phyloP scores from a whole-genome alignment of 139 green algal genomes.

The Chlamydomonas incerta region DNA sequence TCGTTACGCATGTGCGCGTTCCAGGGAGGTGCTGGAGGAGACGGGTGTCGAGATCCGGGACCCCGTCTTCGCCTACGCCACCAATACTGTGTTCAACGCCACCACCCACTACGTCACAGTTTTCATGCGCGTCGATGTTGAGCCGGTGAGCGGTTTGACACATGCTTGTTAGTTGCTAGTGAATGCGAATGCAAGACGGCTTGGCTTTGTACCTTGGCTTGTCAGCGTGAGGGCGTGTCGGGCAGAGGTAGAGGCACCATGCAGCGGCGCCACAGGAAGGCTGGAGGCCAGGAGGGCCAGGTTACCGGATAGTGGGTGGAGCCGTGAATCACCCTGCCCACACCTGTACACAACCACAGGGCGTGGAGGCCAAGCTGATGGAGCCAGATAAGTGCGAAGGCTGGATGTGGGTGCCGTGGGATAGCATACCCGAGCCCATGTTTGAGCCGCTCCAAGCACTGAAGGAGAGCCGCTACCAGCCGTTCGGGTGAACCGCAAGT shows the following conservation, averaged over 20 bases:
- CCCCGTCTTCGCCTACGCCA: constrained; percentile 41
- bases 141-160: constrained; percentile 16
- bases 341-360: neutral
- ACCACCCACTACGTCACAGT: constrained; percentile 69
- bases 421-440: constrained; percentile 27
- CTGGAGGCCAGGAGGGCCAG: no score
- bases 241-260: no score
- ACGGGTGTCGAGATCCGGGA: constrained; percentile 42
- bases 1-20: neutral
- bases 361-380: constrained; percentile 7
- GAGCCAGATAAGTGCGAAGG: constrained; percentile 58
- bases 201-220: neutral
- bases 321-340: neutral
- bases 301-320: no score
- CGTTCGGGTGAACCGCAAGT: constrained; percentile 14
- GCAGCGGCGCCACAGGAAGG: no score
- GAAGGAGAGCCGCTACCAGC: neutral
- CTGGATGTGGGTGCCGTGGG: constrained; percentile 51
- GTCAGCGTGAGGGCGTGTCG: no score
- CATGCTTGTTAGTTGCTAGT: no score
- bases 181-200: no score
- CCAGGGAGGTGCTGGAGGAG: constrained; percentile 66
- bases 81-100: constrained; percentile 53
- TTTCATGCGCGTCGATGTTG: constrained; percentile 60
- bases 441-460: constrained; percentile 37